Evolutionary conservation across 345 rosid genomes (phyloP), one percentile per base, ranked within the genome.

Genomic region (Euclidium syriacum): DNA sequence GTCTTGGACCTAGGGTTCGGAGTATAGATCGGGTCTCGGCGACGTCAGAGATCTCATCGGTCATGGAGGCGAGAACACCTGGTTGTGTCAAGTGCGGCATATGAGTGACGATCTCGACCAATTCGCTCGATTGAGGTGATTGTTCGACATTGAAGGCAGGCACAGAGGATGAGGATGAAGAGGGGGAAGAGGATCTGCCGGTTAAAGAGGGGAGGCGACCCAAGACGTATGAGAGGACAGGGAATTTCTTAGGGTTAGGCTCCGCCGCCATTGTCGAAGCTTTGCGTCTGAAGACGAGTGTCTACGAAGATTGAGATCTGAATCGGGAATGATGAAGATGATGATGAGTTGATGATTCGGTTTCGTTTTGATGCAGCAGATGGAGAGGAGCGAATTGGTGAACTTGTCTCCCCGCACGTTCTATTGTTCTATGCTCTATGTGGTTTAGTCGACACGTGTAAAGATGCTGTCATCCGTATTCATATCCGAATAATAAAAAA

Each of bases 171-270:
- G 67, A 55, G 51, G 76, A n/a, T 26, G 42, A 0, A 81, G 5
- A 22, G 64, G 76, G 2, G 75, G 95, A 67, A 69, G 67, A 30
- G 24, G 72, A 55, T 68, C 23, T 82, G 43, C 77, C 67, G 38
- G 83, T 71, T 55, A 91, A 55, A 4, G 97, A 76, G 23, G 99
- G 90, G 43, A 87, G 76, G 8, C 90, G 89, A 59, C 83, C 57
- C 78, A 88, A 54, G 68, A 95, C 87, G 79, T 87, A 95, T 54
- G 99, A 95, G 58, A 95, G 97, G 56, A 95, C 65, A 22, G 99
- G 99, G 68, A 76, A 80, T 15, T 74, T 65, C 24, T 76, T 83
- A 36, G 97, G 99, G 73, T 80, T 83, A 1, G 99, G 96, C 50
- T 94, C 99, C 10, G 73, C 61, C 7, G 75, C 52, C 65, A 55